These are phyloP conservation scores for Avicennia marina DNA, from an alignment of 257 asterid genomes.

Conservation along the genomic window DNA sequence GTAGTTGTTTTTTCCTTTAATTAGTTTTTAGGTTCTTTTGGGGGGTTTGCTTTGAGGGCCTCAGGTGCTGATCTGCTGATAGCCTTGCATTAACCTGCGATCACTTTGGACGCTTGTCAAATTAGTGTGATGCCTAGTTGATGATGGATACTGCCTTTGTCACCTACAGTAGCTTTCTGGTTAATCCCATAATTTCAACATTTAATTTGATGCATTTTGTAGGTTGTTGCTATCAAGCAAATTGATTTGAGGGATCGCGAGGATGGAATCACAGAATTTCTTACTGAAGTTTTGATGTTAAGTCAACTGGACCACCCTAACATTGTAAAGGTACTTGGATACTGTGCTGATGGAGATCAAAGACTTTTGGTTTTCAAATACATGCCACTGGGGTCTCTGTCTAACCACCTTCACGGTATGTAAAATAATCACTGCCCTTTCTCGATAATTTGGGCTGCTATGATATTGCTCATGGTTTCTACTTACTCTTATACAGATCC, in stretches of 20 bases:
- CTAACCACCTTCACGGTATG: slow-evolving; percentile 81
- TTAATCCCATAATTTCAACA: not conserved
- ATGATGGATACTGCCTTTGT: too few relatives aligned
- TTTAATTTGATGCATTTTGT: not conserved
- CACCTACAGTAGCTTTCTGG: too few relatives aligned
- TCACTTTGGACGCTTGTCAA: too few relatives aligned
- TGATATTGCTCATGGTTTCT: not conserved
- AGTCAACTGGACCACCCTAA: slow-evolving; percentile 77
- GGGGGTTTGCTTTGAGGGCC: too few relatives aligned
- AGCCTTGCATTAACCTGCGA: too few relatives aligned
- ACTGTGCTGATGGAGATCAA: slow-evolving; percentile 94
- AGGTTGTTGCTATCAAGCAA: slow-evolving; percentile 94
- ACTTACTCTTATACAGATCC: slow-evolving; percentile 41
- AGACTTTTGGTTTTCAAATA: slow-evolving; percentile 82
- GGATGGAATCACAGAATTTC: slow-evolving; percentile 87
- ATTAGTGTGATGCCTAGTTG: too few relatives aligned
- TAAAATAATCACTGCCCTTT: not conserved
- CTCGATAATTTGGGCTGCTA: not conserved
- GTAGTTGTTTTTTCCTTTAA: too few relatives aligned
- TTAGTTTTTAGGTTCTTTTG: too few relatives aligned
- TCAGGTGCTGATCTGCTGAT: too few relatives aligned
- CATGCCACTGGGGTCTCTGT: slow-evolving; percentile 83
- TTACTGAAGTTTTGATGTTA: slow-evolving; percentile 84
- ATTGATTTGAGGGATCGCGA: slow-evolving; percentile 81
- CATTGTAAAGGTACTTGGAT: slow-evolving; percentile 84